Conservation (phyloP, 176 grass and related monocot genomes). For the Avena sativa region DNA sequence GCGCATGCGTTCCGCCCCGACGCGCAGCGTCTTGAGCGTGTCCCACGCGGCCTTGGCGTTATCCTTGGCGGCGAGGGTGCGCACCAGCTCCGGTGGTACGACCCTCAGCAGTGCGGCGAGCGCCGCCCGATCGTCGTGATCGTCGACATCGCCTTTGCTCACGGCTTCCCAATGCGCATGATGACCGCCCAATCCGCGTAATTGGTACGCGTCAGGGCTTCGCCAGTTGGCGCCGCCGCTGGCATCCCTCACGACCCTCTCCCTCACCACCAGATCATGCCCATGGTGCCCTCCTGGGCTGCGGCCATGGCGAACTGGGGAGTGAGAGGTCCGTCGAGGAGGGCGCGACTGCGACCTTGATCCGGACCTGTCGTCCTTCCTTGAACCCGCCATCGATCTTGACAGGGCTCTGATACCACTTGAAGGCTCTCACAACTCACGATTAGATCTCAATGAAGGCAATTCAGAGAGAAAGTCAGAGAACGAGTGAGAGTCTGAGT, state of each 20-base stretch:
- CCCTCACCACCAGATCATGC: too few relatives aligned
- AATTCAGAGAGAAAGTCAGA: too few relatives aligned
- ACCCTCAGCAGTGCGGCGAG: background rate
- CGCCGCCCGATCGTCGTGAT: background rate
- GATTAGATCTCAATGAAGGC: too few relatives aligned
- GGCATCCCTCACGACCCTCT: background rate
- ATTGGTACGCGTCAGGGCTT: background rate
- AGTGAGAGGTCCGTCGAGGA: too few relatives aligned
- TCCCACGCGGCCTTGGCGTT: background rate
- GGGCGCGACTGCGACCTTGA: too few relatives aligned
- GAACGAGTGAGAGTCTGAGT: too few relatives aligned
- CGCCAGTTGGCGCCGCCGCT: background rate
- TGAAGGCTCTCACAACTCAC: too few relatives aligned
- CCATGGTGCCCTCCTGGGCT: too few relatives aligned
- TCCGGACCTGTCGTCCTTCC: too few relatives aligned
- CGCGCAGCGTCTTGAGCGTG: background rate
- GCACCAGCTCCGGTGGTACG: background rate
- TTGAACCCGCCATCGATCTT: too few relatives aligned
- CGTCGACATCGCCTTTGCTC: background rate
- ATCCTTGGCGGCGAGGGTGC: background rate
- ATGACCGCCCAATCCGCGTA: background rate
- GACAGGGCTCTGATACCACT: too few relatives aligned
- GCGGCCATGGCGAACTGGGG: too few relatives aligned
- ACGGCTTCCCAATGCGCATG: background rate
- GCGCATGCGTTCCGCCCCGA: background rate